These are phyloP conservation scores for Oryza longistaminata DNA, from an alignment of 176 grass and related monocot species.

Conservation along the genomic window DNA sequence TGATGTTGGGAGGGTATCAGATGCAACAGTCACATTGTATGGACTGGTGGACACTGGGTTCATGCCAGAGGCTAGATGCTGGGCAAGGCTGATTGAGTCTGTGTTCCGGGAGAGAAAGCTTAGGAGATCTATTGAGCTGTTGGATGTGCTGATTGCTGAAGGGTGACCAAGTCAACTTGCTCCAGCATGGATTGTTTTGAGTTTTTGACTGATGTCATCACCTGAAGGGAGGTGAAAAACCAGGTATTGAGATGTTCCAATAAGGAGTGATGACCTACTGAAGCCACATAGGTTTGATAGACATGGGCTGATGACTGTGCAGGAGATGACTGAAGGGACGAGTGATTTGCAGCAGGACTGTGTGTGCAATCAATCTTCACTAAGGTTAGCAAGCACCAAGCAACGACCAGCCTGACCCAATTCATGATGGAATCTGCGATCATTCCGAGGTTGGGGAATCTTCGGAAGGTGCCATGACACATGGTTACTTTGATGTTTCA, in stretches of 20 bases:
- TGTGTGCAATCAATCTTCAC: too few species aligned
- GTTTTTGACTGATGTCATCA: neutral
- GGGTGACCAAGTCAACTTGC: slow-evolving; percentile 33
- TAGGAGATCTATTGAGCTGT: slow-evolving; percentile 56
- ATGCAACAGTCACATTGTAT: slow-evolving; percentile 65
- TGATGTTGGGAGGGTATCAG: slow-evolving; percentile 50
- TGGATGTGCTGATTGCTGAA: slow-evolving; percentile 53
- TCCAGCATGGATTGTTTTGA: neutral
- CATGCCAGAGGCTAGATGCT: slow-evolving; percentile 61
- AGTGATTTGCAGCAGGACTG: too few species aligned
- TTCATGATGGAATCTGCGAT: too few species aligned
- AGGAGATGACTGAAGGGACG: neutral
- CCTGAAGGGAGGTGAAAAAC: neutral
- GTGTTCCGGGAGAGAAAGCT: slow-evolving; percentile 69
- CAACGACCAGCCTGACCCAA: too few species aligned
- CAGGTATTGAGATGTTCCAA: neutral
- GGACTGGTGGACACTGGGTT: slow-evolving; percentile 67
- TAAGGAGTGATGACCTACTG: neutral
- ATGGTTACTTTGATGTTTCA: too few species aligned
- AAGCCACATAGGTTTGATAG: neutral
- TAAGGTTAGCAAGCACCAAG: too few species aligned
- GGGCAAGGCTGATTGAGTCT: slow-evolving; percentile 52
- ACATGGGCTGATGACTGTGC: neutral
- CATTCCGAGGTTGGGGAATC: too few species aligned
- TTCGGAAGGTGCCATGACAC: too few species aligned